These are phyloP conservation scores for Hordeum marinum DNA, from an alignment of 176 grass and related monocot genomes.

Conservation along the genomic window DNA sequence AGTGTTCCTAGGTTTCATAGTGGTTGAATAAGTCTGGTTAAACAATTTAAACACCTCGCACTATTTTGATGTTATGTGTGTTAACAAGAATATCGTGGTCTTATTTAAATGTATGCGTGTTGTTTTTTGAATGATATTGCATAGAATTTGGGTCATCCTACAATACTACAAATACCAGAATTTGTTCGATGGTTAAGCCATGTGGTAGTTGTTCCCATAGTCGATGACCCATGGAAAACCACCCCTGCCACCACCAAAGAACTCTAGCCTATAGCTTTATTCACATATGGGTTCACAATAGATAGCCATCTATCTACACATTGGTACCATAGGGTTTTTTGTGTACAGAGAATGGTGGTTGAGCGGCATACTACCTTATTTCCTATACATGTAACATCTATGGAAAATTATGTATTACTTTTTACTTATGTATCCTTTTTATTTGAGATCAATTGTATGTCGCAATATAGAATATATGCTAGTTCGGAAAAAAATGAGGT, in stretches of 20 bases:
- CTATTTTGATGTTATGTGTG: not conserved
- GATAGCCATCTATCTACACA: not conserved
- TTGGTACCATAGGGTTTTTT: not conserved
- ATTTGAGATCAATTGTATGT: not conserved
- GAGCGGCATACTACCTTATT: not conserved
- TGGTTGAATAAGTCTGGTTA: not conserved
- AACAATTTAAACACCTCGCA: not conserved
- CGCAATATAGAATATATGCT: not conserved
- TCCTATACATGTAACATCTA: not conserved
- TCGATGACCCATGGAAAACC: not conserved
- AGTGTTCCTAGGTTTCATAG: not conserved
- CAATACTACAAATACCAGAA: not conserved
- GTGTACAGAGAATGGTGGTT: not conserved
- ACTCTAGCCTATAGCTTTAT: not conserved
- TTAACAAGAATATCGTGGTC: not conserved
- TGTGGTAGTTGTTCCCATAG: not conserved
- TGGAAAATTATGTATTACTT: not conserved
- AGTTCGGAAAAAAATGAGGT: not conserved
- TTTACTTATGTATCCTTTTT: not conserved
- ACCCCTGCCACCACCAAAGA: not conserved
- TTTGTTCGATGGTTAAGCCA: not conserved
- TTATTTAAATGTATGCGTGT: not conserved
- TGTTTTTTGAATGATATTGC: not conserved
- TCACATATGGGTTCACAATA: not conserved
- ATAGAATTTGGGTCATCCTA: not conserved